Conservation (phyloP, 2,329 filamentous ascomycete genomes). For the Xylariales sp. region DNA sequence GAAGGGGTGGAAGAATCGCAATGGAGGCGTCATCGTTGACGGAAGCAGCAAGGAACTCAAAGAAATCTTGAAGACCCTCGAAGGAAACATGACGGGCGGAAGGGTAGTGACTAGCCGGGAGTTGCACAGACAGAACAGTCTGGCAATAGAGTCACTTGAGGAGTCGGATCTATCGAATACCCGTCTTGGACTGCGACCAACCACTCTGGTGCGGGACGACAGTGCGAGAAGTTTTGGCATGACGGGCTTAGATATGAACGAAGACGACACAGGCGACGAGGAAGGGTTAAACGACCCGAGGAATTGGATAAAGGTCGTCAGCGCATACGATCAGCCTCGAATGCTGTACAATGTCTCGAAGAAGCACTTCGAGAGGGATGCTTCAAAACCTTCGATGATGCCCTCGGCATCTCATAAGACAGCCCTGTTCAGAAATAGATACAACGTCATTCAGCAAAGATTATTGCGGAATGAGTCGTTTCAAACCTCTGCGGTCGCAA, state of each 20-base stretch:
- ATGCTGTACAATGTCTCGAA: conserved; percentile 72
- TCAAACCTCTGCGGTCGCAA: conserved; percentile 71
- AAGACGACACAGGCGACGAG: conserved; percentile 54
- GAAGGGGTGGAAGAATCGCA: conserved; percentile 84
- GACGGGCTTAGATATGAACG: conserved; percentile 47
- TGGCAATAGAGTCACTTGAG: conserved; percentile 53
- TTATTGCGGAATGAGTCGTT: conserved; percentile 91
- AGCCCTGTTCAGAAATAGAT: conserved; percentile 79
- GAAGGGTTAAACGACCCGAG: conserved; percentile 63
- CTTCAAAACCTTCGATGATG: conserved; percentile 63
- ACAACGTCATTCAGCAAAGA: conserved; percentile 87
- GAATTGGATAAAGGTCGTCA: conserved; percentile 78
- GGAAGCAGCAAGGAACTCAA: conserved; percentile 72
- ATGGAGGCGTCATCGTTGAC: conserved; percentile 87
- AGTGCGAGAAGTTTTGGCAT: conserved; percentile 63
- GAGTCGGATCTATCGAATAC: conserved; percentile 50
- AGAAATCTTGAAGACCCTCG: conserved; percentile 75
- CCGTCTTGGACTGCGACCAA: conserved; percentile 49
- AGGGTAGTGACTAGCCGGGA: conserved; percentile 54
- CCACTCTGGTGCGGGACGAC: conserved; percentile 49
- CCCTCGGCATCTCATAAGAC: conserved; percentile 80
- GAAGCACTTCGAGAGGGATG: conserved; percentile 82
- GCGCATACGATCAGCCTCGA: conserved; percentile 80
- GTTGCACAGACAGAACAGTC: conserved; percentile 59
- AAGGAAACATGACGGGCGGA: conserved; percentile 86